phyloP scores from a whole-genome alignment of 2,329 filamentous ascomycete species.

The Didymella pinodella region DNA sequence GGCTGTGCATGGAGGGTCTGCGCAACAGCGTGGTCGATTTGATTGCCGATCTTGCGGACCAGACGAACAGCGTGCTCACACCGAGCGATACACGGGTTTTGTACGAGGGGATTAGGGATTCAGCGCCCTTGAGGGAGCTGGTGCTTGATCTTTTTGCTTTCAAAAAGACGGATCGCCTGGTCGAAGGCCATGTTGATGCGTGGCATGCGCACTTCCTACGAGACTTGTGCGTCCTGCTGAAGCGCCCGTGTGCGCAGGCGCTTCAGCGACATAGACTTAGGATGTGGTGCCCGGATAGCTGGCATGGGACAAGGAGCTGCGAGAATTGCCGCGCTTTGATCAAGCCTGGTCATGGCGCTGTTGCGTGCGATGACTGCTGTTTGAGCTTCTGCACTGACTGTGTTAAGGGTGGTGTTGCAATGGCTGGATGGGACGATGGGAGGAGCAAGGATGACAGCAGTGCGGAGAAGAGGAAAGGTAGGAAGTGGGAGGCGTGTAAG shows the following conservation, averaged over 20 bases:
- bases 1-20: constrained; percentile 56
- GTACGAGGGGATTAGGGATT: constrained; percentile 55
- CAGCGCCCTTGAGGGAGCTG: constrained; percentile 51
- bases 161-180: constrained; percentile 60
- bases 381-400: constrained; percentile 54
- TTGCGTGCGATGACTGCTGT: constrained; percentile 53
- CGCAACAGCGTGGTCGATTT: constrained; percentile 56
- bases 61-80: constrained; percentile 59
- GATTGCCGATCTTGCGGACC: constrained; percentile 56
- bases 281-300: constrained; percentile 51
- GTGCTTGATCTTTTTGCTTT: constrained; percentile 61
- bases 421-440: constrained; percentile 45
- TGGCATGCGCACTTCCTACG: constrained; percentile 60
- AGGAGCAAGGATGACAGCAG: constrained; percentile 32
- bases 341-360: constrained; percentile 49
- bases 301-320: constrained; percentile 48
- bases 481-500: constrained; percentile 48
- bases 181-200: constrained; percentile 56
- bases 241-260: constrained; percentile 54
- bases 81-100: constrained; percentile 59
- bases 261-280: constrained; percentile 53
- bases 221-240: constrained; percentile 57
- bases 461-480: constrained; percentile 33
- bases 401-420: constrained; percentile 43
- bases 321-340: constrained; percentile 49